Conservation (phyloP, 1,284 basidiomycete genomes). For the Tilletia caries region DNA sequence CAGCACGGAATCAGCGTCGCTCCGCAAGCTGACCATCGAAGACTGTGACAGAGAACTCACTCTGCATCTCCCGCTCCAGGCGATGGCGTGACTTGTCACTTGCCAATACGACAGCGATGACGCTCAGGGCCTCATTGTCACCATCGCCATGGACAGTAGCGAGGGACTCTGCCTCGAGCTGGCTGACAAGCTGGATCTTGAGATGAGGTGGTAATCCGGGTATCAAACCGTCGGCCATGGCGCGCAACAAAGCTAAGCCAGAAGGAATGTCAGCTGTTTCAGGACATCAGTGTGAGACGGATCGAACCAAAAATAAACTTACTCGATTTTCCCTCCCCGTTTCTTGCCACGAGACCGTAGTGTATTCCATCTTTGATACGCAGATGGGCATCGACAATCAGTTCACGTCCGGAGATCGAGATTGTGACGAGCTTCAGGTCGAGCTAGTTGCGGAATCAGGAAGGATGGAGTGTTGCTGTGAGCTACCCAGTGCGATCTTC, state of each 20-base stretch:
- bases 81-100: slow-evolving; percentile 51
- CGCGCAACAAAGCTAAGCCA: slow-evolving; percentile 54
- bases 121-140: slow-evolving; percentile 21
- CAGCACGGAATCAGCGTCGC: neutral
- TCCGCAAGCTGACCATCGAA: no score
- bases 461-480: no score
- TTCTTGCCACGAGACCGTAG: slow-evolving; percentile 62
- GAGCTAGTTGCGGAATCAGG: slow-evolving; percentile 54
- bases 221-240: slow-evolving; percentile 58
- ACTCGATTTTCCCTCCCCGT: slow-evolving; percentile 62
- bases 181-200: slow-evolving; percentile 61
- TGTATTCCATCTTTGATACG: slow-evolving; percentile 60
- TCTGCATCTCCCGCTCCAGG: slow-evolving; percentile 38
- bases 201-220: slow-evolving; percentile 61
- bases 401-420: slow-evolving; percentile 59
- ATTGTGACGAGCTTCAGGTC: slow-evolving; percentile 60
- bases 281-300: neutral
- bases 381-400: slow-evolving; percentile 61
- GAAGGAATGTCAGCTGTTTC: neutral
- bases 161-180: slow-evolving; percentile 56
- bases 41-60: neutral
- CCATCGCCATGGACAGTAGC: slow-evolving; percentile 29
- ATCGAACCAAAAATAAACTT: neutral
- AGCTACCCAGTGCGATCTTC: no score
- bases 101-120: slow-evolving; percentile 54